A percentile compares a stretch with the other conserved stretches of the same genome.
These are phyloP conservation scores for Castanea sativa DNA, from an alignment of 306 rosid species.

Conservation along the genomic window DNA sequence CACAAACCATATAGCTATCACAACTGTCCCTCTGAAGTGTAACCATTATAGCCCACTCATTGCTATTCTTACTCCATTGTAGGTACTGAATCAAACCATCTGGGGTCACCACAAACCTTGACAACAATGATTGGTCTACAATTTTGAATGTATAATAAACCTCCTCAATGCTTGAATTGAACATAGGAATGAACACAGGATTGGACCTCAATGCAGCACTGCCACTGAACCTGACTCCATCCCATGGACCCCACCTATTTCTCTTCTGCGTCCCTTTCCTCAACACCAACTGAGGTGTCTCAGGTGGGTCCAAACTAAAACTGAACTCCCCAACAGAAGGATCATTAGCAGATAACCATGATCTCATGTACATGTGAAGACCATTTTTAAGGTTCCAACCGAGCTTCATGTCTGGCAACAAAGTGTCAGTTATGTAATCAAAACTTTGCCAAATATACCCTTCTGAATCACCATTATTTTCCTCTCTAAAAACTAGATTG, in stretches of 20 bases:
- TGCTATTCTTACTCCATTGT: neutral
- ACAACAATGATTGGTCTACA: neutral
- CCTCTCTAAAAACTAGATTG: conserved; percentile 19
- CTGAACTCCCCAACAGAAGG: conserved; percentile 19
- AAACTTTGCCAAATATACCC: conserved; percentile 29
- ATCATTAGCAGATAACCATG: conserved; percentile 2
- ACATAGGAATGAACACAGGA: conserved; percentile 10
- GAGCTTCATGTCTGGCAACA: conserved; percentile 32
- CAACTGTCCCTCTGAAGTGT: conserved; percentile 13
- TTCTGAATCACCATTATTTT: neutral
- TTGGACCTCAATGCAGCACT: conserved; percentile 12
- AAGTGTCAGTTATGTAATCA: conserved; percentile 13
- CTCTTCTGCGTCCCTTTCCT: neutral
- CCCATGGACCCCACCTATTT: conserved; percentile 32
- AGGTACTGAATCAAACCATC: conserved; percentile 3
- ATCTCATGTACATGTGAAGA: conserved; percentile 5
- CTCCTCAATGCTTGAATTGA: conserved; percentile 15
- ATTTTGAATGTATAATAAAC: conserved; percentile 12
- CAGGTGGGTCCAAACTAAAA: conserved; percentile 13
- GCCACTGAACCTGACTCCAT: conserved; percentile 28
- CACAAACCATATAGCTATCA: conserved; percentile 21
- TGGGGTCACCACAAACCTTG: conserved; percentile 15
- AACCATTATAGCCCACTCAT: neutral
- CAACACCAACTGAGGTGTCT: conserved; percentile 24
- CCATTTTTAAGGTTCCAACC: conserved; percentile 26